Percentiles rank a stretch among this genome's conserved stretches.
Evolutionary conservation across 2,329 filamentous ascomycete genomes (phyloP).

Genomic region (Verticillium nonalfalfae): DNA sequence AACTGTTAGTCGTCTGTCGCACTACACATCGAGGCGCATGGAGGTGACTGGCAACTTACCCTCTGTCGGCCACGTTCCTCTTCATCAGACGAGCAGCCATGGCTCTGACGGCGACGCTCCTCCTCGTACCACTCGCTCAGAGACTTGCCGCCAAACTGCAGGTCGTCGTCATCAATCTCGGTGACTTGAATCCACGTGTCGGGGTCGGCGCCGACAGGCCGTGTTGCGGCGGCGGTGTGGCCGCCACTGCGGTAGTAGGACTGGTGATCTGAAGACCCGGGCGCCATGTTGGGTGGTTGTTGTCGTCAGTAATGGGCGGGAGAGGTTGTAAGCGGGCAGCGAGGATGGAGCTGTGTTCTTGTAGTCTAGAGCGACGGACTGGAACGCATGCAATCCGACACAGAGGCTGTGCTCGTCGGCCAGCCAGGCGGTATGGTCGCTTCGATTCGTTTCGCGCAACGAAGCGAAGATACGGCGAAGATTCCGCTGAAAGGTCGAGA

Average conservation of each 20-base stretch:
- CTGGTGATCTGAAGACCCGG: constrained; percentile 1
- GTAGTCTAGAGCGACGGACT: not conserved
- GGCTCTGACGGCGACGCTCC: constrained; percentile 39
- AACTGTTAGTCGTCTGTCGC: constrained; percentile 2
- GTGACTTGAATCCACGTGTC: constrained; percentile 46
- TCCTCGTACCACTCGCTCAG: constrained; percentile 56
- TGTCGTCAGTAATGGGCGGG: not conserved
- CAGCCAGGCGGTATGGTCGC: not conserved
- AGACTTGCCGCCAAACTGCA: constrained; percentile 55
- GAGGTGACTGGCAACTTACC: constrained; percentile 14
- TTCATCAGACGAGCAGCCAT: constrained; percentile 23
- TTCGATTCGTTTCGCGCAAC: not conserved
- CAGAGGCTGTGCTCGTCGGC: not conserved
- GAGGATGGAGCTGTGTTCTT: not conserved
- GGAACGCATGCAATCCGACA: not conserved
- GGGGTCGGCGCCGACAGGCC: constrained; percentile 20
- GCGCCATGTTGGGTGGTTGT: not conserved
- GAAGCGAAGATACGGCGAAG: not conserved
- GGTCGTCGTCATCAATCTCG: constrained; percentile 54
- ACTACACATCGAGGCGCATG: not conserved
- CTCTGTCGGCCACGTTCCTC: constrained; percentile 32
- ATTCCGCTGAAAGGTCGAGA: not conserved
- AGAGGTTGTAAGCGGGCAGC: not conserved
- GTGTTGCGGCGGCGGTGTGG: not conserved
- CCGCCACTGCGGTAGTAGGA: not conserved